Base-by-base conservation (phyloP, 139 green algal species). In the Coccomyxa sp. region DNA sequence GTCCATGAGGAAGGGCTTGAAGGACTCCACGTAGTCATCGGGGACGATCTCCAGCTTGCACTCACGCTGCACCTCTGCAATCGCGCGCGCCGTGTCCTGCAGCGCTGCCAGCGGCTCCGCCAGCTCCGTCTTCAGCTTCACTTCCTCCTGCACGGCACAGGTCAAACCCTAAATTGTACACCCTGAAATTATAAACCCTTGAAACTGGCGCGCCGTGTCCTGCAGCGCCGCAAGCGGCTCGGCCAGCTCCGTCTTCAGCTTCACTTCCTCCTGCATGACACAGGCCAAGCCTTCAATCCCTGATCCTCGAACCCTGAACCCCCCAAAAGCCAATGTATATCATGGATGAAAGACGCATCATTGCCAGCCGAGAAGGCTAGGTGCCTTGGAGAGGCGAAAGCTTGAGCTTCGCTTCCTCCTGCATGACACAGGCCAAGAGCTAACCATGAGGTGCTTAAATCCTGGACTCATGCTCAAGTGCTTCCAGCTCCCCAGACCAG, bases 1-100 rank as follows among this genome's bases (percentile, higher is more conserved):
- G 67, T 95, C 91, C 93, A 96, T 97, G 10, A 96, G 87, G 77
- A 91, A 88, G 30, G 93, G 91, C 75, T 88, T 84, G 87, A 96
- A 97, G 58, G 82, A 86, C 30, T 91, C 88, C 76, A 95, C 89
- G 82, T 94, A 97, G 59, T 92, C 90, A 25, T 97, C 92, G 31
- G 90, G 85, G 27, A 97, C 89, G 10, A 95, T 68, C 11, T 94
- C 86, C 77, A 97, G 88, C 79, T 93, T 94, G 85, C 91, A 94
- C 84, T 95, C 91, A 13, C 75, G 23, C 38, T 83, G 89, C 25
- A 93, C 82, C 76, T 93, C 80, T 0, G 90, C 94, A 57, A 98
- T 94, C 45, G 84, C 60, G 25, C 76, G 71, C 0, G 95, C 95
- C 18, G 92, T 91, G 12, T 95, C 91, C 87, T 94, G 88, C 71